Conservation (phyloP, 2,329 filamentous ascomycete species). For the Paracoccidioides brasiliensis region DNA sequence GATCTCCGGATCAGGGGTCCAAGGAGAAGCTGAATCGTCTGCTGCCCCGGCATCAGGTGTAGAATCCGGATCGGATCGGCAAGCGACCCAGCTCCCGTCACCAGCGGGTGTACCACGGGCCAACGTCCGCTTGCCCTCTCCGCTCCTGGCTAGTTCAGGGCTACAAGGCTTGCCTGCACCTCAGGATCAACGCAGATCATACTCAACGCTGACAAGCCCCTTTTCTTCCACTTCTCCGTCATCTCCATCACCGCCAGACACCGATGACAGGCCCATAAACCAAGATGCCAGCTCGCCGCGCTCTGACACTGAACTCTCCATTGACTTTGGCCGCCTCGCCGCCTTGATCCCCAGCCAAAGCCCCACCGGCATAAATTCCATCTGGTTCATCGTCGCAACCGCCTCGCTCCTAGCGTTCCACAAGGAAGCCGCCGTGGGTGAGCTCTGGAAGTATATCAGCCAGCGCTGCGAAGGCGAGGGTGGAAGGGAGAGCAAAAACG, state of each 20-base stretch:
- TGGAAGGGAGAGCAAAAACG: neutral
- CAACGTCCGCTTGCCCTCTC: neutral
- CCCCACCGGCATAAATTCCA: constrained; percentile 5
- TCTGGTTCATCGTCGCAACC: constrained; percentile 18
- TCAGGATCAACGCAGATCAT: neutral
- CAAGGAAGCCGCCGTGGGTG: constrained; percentile 15
- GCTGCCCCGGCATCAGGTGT: neutral
- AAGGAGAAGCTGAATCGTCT: neutral
- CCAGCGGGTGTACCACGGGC: neutral
- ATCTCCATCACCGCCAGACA: neutral
- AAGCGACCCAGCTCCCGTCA: too few species aligned
- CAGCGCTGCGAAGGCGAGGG: neutral
- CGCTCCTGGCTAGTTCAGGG: neutral
- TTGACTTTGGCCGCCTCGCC: constrained; percentile 1
- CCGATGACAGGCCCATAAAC: neutral
- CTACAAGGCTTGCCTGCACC: neutral
- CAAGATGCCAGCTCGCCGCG: neutral
- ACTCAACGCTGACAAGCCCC: neutral
- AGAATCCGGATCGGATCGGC: neutral
- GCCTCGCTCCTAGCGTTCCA: constrained; percentile 17
- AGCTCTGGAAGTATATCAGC: constrained; percentile 16
- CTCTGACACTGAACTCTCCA: neutral
- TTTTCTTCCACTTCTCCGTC: neutral
- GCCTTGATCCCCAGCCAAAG: neutral
- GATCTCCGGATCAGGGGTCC: neutral